Evolutionary conservation across 1,284 basidiomycete genomes (phyloP).

Genomic region (Marasmius oreades): DNA sequence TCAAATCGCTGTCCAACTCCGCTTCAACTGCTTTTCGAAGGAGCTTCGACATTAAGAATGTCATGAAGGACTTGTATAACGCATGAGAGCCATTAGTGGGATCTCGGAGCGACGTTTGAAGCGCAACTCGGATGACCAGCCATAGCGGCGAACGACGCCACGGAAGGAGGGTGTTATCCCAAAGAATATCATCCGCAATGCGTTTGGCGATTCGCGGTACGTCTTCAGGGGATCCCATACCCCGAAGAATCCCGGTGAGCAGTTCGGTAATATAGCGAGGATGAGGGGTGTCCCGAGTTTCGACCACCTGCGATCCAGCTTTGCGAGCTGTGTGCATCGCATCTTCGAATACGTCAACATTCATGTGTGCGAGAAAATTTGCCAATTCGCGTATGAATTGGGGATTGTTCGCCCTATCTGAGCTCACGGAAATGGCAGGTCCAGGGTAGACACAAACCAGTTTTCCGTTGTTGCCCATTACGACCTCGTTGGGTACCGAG

Average conservation of each 20-base stretch:
- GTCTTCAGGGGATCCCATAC: constrained; percentile 22
- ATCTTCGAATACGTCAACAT: constrained; percentile 8
- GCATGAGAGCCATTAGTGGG: constrained; percentile 11
- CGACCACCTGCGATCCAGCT: constrained; percentile 3
- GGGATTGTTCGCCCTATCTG: constrained; percentile 13
- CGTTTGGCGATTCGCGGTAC: constrained; percentile 34
- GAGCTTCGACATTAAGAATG: constrained; percentile 34
- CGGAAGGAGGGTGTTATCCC: constrained; percentile 31
- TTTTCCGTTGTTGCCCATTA: constrained; percentile 36
- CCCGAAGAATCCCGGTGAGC: constrained; percentile 37
- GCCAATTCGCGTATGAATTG: constrained; percentile 22
- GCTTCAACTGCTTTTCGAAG: constrained; percentile 20
- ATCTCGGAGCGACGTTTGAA: constrained; percentile 37
- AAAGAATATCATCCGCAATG: constrained; percentile 44
- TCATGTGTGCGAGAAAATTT: constrained; percentile 15
- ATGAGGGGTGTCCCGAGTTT: constrained; percentile 10
- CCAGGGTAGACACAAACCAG: constrained; percentile 32
- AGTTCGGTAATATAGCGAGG: constrained; percentile 20
- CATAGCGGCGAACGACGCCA: constrained; percentile 46
- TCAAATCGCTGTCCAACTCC: constrained; percentile 27
- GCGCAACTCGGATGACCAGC: constrained; percentile 41
- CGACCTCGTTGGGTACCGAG: constrained; percentile 26
- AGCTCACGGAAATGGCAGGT: constrained; percentile 23
- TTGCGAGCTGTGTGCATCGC: constrained; percentile 3
- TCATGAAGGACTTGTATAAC: constrained; percentile 47